These are phyloP conservation scores for Talaromyces stipitatus DNA, from an alignment of 495 filamentous ascomycete genomes.

Conservation along the genomic window DNA sequence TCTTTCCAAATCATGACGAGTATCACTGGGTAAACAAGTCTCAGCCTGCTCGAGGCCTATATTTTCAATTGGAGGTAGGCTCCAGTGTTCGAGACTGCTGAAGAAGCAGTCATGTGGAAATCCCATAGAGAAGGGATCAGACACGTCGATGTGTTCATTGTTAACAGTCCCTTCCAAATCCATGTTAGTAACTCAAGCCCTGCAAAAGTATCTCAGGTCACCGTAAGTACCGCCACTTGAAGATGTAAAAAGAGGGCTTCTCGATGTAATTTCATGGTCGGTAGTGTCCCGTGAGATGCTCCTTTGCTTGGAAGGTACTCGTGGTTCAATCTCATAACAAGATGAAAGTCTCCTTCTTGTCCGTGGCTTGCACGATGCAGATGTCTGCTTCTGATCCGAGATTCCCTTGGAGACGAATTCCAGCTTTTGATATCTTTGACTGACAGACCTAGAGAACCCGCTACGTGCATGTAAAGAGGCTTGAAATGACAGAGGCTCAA, in stretches of 20 bases:
- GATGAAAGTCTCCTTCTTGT: background rate
- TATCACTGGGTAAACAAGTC: background rate
- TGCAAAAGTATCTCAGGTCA: no score
- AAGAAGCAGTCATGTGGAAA: background rate
- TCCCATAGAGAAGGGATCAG: background rate
- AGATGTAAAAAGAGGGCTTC: background rate
- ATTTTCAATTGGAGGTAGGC: background rate
- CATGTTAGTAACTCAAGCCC: background rate
- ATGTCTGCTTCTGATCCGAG: background rate
- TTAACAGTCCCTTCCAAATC: no score
- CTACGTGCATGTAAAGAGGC: background rate
- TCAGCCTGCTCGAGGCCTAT: background rate
- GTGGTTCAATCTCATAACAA: background rate
- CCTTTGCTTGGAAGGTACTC: background rate
- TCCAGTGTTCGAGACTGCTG: background rate
- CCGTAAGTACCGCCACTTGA: no score
- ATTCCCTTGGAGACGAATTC: background rate
- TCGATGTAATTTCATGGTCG: background rate
- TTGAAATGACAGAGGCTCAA: constrained; percentile 2
- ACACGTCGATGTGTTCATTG: background rate
- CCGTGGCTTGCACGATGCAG: background rate
- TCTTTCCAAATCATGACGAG: background rate
- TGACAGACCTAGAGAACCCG: background rate
- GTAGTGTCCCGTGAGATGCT: background rate
- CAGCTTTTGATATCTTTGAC: background rate